These are phyloP conservation scores for Cyclotella cryptica DNA, from an alignment of 108 stramenopile genomes.

Conservation along the genomic window DNA sequence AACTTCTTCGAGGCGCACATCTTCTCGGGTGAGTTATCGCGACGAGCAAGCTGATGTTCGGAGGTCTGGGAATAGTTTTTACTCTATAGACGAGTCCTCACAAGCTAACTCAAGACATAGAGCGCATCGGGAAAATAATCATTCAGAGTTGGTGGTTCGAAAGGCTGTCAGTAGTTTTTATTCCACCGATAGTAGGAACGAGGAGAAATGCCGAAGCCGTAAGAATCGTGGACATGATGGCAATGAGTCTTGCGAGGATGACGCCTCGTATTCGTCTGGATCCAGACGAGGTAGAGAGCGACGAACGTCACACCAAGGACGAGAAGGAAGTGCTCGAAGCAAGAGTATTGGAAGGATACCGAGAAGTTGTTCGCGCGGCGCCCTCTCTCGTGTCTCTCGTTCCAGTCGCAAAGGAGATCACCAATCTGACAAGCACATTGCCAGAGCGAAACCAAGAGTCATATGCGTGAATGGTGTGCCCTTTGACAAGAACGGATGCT, in stretches of 20 bases:
- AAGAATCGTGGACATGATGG: not conserved
- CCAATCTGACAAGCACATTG: not conserved
- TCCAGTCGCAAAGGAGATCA: not conserved
- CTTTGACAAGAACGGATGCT: slow-evolving; percentile 37
- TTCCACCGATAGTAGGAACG: not conserved
- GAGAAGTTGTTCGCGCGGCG: not conserved
- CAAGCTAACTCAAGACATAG: not conserved
- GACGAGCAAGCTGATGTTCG: not conserved
- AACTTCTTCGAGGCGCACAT: not conserved
- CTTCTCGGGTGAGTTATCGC: not conserved
- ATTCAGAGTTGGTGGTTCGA: not conserved
- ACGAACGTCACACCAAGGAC: not conserved
- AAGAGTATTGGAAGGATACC: not conserved
- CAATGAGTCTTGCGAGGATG: not conserved
- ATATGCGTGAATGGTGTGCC: slow-evolving; percentile 30
- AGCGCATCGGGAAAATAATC: not conserved
- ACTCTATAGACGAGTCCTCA: not conserved
- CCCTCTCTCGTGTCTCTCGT: slow-evolving; percentile 1
- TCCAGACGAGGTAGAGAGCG: not conserved
- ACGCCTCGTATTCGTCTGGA: not conserved
- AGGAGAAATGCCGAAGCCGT: not conserved
- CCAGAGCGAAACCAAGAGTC: not conserved
- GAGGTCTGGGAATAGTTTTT: not conserved
- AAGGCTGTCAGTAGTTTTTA: not conserved
- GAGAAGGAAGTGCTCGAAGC: not conserved